These are phyloP conservation scores for Aspergillus eucalypticola DNA, from an alignment of 2,329 filamentous ascomycete species.

Conservation along the genomic window DNA sequence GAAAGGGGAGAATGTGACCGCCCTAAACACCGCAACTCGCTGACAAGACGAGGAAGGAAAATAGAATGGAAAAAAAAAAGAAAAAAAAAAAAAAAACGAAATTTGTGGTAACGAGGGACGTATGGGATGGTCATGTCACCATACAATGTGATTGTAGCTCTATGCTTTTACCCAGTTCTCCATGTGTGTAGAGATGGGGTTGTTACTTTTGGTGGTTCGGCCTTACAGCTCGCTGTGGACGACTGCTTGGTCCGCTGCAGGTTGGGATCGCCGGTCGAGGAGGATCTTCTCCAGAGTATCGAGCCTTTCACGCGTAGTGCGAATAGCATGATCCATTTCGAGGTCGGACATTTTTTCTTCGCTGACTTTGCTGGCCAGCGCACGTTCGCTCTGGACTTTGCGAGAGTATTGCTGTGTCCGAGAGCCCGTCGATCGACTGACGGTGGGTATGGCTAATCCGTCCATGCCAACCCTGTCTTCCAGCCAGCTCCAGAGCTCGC, in stretches of 20 bases:
- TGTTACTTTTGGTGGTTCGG: neutral
- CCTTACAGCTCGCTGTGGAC: constrained; percentile 28
- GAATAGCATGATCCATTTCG: constrained; percentile 77
- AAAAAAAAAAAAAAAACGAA: neutral
- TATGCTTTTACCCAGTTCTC: too few species aligned
- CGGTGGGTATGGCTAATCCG: constrained; percentile 43
- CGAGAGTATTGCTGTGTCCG: constrained; percentile 44
- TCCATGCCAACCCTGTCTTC: constrained; percentile 82
- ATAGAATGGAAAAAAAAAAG: neutral
- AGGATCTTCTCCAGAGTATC: constrained; percentile 73
- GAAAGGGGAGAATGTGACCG: neutral
- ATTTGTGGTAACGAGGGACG: neutral
- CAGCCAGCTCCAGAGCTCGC: constrained; percentile 88
- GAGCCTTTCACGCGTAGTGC: constrained; percentile 82
- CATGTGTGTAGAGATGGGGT: neutral
- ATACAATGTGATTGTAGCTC: neutral
- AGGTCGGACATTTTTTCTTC: constrained; percentile 70
- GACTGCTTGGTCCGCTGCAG: constrained; percentile 19
- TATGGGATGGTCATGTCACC: neutral
- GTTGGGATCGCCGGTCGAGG: constrained; percentile 53
- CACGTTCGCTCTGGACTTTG: constrained; percentile 39
- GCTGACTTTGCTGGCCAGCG: constrained; percentile 58
- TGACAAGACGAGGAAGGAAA: neutral
- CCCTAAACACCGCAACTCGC: neutral
- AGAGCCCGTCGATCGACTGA: constrained; percentile 33